Conservation (phyloP, 2,329 filamentous ascomycete species). For the Pseudocercospora macadamiae region DNA sequence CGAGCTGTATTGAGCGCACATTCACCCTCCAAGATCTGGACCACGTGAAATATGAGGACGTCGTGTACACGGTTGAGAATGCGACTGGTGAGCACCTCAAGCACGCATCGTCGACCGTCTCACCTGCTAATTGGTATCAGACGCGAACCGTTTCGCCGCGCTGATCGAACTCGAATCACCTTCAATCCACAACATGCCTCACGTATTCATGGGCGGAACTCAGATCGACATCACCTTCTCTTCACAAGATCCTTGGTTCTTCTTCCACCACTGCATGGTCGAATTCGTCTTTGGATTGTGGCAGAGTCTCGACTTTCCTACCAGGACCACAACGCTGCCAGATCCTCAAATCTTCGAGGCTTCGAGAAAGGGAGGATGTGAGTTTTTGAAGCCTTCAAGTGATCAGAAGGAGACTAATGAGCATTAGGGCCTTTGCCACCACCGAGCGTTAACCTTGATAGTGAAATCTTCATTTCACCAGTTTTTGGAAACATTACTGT, state of each 20-base stretch:
- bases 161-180: conserved; percentile 16
- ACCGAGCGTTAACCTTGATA: conserved; percentile 11
- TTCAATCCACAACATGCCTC: conserved; percentile 13
- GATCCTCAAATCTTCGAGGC: conserved; percentile 11
- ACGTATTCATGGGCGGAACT: conserved; percentile 21
- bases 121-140: conserved; percentile 32
- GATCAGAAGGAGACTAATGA: no score
- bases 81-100: neutral
- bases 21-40: conserved; percentile 9
- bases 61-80: conserved; percentile 17
- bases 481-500: conserved; percentile 19
- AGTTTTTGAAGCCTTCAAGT: no score
- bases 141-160: conserved; percentile 18
- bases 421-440: conserved; percentile 1
- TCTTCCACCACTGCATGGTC: conserved; percentile 50
- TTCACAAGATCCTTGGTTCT: conserved; percentile 51
- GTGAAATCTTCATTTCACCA: conserved; percentile 12
- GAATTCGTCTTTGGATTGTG: conserved; percentile 52
- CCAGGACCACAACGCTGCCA: conserved; percentile 14
- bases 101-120: neutral
- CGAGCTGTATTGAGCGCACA: conserved; percentile 19
- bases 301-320: conserved; percentile 46
- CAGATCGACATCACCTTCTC: conserved; percentile 34
- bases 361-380: conserved; percentile 9
- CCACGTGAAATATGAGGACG: conserved; percentile 18